These are phyloP conservation scores for Colletotrichum sp. DNA, from an alignment of 2,329 filamentous ascomycete species.

Conservation along the genomic window DNA sequence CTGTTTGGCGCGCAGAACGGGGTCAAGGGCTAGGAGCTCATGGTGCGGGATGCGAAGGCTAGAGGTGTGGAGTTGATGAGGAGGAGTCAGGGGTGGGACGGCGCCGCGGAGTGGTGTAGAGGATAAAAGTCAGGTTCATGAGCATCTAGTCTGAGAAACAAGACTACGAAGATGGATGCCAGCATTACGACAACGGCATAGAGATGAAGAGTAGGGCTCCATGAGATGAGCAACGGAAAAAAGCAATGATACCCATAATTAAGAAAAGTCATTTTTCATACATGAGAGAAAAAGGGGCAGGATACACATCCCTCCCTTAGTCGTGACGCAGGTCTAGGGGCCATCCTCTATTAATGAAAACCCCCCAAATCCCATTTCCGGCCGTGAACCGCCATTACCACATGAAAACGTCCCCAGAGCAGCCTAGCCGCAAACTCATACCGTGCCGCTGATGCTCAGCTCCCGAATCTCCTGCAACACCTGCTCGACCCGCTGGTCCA, in stretches of 20 bases:
- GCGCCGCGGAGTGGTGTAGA: background rate
- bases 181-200: background rate
- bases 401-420: background rate
- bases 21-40: conserved; percentile 17
- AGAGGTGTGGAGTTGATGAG: background rate
- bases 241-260: conserved; percentile 18
- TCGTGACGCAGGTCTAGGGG: background rate
- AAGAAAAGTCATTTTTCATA: conserved; percentile 15
- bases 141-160: background rate
- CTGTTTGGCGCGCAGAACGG: conserved; percentile 43
- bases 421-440: conserved; percentile 40
- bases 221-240: background rate
- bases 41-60: background rate
- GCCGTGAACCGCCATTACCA: background rate
- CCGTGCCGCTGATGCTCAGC: conserved; percentile 84
- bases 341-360: background rate
- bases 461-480: conserved; percentile 97
- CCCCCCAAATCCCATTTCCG: background rate
- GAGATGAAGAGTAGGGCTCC: background rate
- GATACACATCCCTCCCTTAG: background rate
- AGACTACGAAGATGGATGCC: background rate
- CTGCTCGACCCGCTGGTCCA: conserved; percentile 92
- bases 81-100: background rate
- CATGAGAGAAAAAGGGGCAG: background rate
- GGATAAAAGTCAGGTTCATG: background rate